Evolutionary conservation across 441 rosid species (phyloP).

Genomic region (Mallotus japonicus): DNA sequence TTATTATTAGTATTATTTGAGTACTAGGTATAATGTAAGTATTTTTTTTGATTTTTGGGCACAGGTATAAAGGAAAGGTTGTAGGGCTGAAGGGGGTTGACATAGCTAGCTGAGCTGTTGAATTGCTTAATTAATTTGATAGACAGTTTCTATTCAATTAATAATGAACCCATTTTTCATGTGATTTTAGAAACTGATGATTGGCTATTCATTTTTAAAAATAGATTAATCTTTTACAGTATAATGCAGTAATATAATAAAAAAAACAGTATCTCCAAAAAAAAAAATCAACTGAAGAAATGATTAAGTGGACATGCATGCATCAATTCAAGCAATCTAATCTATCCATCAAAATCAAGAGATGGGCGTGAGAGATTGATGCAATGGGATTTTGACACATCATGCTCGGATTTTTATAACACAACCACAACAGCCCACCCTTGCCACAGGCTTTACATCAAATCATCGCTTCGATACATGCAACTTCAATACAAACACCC

Average conservation of each 20-base stretch:
- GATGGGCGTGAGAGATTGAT: constrained; percentile 9
- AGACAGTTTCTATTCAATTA: too few species aligned
- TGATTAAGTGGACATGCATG: constrained; percentile 21
- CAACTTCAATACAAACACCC: background rate
- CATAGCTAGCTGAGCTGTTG: too few species aligned
- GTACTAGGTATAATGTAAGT: too few species aligned
- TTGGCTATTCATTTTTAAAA: too few species aligned
- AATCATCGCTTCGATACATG: constrained; percentile 14
- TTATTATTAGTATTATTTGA: too few species aligned
- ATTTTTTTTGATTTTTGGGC: too few species aligned
- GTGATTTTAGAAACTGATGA: too few species aligned
- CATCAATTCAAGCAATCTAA: constrained; percentile 17
- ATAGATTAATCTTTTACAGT: too few species aligned
- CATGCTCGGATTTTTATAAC: constrained; percentile 28
- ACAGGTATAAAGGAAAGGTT: too few species aligned
- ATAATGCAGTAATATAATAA: background rate
- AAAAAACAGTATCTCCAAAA: background rate
- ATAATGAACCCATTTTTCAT: too few species aligned
- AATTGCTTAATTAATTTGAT: too few species aligned
- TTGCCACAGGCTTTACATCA: constrained; percentile 19
- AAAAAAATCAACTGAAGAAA: constrained; percentile 9
- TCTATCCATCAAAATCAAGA: constrained; percentile 19
- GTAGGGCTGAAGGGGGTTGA: too few species aligned
- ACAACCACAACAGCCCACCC: background rate
- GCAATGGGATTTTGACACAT: constrained; percentile 22